Conservation (phyloP, 2,329 filamentous ascomycete genomes). For the Fusarium oxysporum region DNA sequence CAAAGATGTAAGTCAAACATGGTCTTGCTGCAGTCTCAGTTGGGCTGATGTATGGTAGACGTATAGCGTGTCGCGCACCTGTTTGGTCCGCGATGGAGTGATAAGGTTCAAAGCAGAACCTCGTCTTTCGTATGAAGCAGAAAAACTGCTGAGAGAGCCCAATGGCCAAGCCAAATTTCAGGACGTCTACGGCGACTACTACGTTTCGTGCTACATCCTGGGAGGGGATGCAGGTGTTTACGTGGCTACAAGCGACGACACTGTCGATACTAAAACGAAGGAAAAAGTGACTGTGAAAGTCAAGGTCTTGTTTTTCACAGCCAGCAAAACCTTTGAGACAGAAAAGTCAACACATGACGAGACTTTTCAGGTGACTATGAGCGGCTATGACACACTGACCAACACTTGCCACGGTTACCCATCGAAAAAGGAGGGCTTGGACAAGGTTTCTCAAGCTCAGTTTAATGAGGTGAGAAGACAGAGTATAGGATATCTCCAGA, state of each 20-base stretch:
- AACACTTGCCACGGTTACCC: background rate
- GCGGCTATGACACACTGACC: background rate
- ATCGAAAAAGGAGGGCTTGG: background rate
- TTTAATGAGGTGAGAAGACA: background rate
- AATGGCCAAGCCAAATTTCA: background rate
- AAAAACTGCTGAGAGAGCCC: background rate
- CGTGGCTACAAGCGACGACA: background rate
- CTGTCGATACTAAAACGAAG: background rate
- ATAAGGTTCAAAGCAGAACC: background rate
- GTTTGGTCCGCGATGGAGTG: background rate
- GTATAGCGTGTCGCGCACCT: background rate
- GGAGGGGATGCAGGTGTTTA: background rate
- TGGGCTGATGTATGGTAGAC: background rate
- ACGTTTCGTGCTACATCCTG: background rate
- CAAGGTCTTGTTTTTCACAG: background rate
- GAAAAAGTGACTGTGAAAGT: background rate
- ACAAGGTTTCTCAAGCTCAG: background rate
- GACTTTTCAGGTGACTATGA: background rate
- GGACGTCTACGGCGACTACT: background rate
- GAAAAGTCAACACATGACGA: background rate
- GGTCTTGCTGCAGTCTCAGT: background rate
- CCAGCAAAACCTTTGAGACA: background rate
- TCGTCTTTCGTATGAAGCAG: background rate
- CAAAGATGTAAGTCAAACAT: background rate
- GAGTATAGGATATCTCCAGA: background rate